A percentile compares a stretch with the other conserved stretches of the same genome.
phyloP scores from a whole-genome alignment of 2,329 filamentous ascomycete species.

The Chlorencoelia australis region DNA sequence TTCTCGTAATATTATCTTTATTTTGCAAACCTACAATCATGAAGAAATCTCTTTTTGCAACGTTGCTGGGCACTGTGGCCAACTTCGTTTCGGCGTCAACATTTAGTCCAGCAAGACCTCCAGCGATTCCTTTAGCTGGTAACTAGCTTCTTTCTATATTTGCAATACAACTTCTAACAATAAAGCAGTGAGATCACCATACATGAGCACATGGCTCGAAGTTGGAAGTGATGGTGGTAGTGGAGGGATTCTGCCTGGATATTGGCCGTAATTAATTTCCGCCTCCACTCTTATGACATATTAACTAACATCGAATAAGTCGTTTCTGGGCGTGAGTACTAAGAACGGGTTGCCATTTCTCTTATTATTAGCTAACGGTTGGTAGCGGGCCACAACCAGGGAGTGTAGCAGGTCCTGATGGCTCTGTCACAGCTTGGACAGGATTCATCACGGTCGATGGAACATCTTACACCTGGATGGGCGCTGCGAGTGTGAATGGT shows the following conservation, averaged over 20 bases:
- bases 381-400: constrained; percentile 20
- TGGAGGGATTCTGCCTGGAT: constrained; percentile 56
- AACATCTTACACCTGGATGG: constrained; percentile 57
- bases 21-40: constrained; percentile 4
- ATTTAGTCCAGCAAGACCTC: constrained; percentile 55
- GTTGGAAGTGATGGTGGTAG: constrained; percentile 51
- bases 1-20: not conserved
- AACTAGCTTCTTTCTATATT: not conserved
- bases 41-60: constrained; percentile 9
- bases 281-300: not conserved
- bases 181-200: constrained; percentile 51
- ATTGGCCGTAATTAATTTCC: constrained; percentile 16
- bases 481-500: constrained; percentile 33
- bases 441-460: constrained; percentile 64
- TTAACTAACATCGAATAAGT: constrained; percentile 13
- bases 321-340: constrained; percentile 23
- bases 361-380: not conserved
- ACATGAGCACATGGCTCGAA: constrained; percentile 64
- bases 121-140: constrained; percentile 58
- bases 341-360: not conserved
- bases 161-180: not conserved
- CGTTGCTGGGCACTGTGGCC: constrained; percentile 4
- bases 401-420: constrained; percentile 29
- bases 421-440: constrained; percentile 52
- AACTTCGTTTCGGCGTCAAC: constrained; percentile 32